phyloP scores from a whole-genome alignment of 306 rosid genomes.

The Corylus americana region DNA sequence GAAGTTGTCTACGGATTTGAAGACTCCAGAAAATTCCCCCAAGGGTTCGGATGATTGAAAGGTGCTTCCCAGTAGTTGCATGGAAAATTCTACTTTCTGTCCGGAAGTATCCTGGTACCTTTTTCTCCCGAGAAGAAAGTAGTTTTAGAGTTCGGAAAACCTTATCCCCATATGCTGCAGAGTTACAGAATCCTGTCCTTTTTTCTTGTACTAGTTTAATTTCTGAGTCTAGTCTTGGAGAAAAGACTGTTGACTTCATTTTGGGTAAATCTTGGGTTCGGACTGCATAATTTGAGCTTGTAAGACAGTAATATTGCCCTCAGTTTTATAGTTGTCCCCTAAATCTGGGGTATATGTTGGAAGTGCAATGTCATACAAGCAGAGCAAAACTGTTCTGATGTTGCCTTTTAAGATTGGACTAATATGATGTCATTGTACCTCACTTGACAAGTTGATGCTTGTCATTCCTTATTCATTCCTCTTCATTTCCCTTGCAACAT shows the following conservation, averaged over 20 bases:
- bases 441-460: not conserved
- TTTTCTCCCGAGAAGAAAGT: slow-evolving; percentile 15
- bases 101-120: slow-evolving; percentile 18
- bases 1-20: slow-evolving; percentile 41
- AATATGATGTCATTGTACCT: not conserved
- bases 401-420: not conserved
- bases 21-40: slow-evolving; percentile 85
- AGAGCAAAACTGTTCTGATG: not conserved
- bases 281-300: slow-evolving; percentile 20
- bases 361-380: not conserved
- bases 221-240: slow-evolving; percentile 25
- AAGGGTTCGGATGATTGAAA: slow-evolving; percentile 55
- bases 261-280: slow-evolving; percentile 29
- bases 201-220: slow-evolving; percentile 45
- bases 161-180: slow-evolving; percentile 47
- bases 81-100: slow-evolving; percentile 2
- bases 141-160: slow-evolving; percentile 33
- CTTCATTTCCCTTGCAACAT: not conserved
- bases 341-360: slow-evolving; percentile 8
- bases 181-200: slow-evolving; percentile 39
- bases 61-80: slow-evolving; percentile 5
- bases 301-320: slow-evolving; percentile 27
- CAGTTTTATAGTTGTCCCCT: slow-evolving; percentile 21
- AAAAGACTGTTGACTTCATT: slow-evolving; percentile 32
- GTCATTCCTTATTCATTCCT: not conserved